These are phyloP conservation scores for Talaromyces sp. DNA, from an alignment of 2,329 filamentous ascomycete genomes.

Conservation along the genomic window DNA sequence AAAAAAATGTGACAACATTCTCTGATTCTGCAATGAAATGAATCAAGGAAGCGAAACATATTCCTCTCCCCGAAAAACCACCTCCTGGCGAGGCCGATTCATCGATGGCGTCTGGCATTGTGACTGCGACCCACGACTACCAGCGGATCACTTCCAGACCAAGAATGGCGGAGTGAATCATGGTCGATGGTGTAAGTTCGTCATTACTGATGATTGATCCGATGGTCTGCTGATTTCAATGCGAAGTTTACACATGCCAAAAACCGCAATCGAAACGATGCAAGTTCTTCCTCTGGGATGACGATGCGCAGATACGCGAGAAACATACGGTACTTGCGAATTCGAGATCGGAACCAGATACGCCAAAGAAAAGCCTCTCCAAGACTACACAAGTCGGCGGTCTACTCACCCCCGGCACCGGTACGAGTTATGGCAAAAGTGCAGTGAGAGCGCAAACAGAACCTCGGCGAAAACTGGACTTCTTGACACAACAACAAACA, in stretches of 20 bases:
- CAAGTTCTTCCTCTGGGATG: constrained; percentile 58
- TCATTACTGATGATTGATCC: not conserved
- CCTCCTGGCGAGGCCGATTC: constrained; percentile 35
- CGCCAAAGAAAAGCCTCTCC: constrained; percentile 23
- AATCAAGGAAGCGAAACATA: constrained; percentile 2
- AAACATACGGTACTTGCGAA: constrained; percentile 47
- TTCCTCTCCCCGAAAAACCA: constrained; percentile 1
- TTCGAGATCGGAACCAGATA: constrained; percentile 42
- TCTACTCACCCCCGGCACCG: constrained; percentile 33
- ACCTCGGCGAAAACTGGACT: not conserved
- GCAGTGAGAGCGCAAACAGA: not conserved
- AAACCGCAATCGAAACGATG: constrained; percentile 46
- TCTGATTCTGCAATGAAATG: not conserved
- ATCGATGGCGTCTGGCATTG: constrained; percentile 47
- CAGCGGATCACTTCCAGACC: constrained; percentile 51
- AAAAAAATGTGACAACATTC: not conserved
- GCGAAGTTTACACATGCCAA: constrained; percentile 55
- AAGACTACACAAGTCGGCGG: constrained; percentile 18
- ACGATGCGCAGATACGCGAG: constrained; percentile 53
- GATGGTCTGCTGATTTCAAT: constrained; percentile 2
- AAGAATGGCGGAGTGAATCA: constrained; percentile 55
- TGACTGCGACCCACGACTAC: constrained; percentile 52
- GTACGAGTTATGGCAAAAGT: constrained; percentile 6
- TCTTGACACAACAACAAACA: not conserved
- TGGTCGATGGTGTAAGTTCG: constrained; percentile 48